Base-by-base conservation (phyloP, 768 basidiomycete genomes). In the Glaciozyma martinii region DNA sequence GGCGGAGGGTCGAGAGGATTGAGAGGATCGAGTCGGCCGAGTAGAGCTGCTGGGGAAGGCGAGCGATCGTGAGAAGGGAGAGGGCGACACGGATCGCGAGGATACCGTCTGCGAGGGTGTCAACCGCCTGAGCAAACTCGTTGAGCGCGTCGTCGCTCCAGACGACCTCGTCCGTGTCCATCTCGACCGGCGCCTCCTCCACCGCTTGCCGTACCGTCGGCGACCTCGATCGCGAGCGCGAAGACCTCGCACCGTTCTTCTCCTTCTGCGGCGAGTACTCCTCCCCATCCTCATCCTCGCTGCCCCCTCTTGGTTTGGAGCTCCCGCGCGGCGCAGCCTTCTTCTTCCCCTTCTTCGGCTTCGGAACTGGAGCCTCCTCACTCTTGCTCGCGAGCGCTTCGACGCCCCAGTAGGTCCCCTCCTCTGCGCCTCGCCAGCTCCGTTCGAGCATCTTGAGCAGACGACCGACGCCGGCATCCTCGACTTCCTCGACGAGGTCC, bases 11-110 rank as follows among this genome's bases (percentile, higher is more conserved):
- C 50, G 78, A 79, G 23, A 97, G 79, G 77, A 91, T 90, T 0
- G 82, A 79, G 0, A 85, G 85, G 66, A 99, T 89, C 16, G 92
- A 80, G 74, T 99, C 95, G 75, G 97, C 91, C 0, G 94, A 95
- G 76, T 94, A 94, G 13, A 97, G 78, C 88, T 93, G 72, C 21
- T 65, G 62, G 9, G 63, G 64, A 5, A 57, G 68, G 0, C 49
- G 42, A 15, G 42, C 44, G 44, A 63, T 62, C 12, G 65, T 66
- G 53, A 70, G 65, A n/a, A 70, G 23, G 6, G 58, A 30, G 29
- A 70, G 63, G 7, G 68, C 68, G 27, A 54, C 58, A 2, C 63
- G 65, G 16, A 57, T 27, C 0, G 68, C 68, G 62, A 64, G 56
- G 25, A 66, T 60, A 0, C 65, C 65, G 49, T 70, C 68, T 40